phyloP scores from a whole-genome alignment of 1,139 yeast genomes.

The Scheffersomyces illinoinensis region DNA sequence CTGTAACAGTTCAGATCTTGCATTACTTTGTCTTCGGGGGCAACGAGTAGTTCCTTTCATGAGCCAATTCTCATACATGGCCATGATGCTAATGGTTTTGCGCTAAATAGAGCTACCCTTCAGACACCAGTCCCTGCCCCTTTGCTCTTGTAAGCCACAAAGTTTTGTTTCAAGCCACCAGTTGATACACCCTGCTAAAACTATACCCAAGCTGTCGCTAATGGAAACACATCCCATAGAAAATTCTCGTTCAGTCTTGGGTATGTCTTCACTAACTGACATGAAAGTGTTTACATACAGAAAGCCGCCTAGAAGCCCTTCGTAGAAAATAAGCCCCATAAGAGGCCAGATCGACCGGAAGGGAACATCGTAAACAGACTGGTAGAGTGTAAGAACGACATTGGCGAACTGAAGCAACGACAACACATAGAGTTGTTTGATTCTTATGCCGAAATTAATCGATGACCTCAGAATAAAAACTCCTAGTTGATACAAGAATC shows the following conservation, averaged over 20 bases:
- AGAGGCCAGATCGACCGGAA: conserved; percentile 57
- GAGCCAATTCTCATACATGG: too few relatives aligned
- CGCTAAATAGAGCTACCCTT: not conserved
- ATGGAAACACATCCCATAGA: conserved; percentile 93
- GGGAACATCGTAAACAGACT: conserved; percentile 65
- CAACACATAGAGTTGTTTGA: conserved; percentile 59
- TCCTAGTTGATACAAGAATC: conserved; percentile 90
- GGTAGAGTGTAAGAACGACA: conserved; percentile 56
- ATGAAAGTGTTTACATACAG: conserved; percentile 87
- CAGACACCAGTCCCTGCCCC: conserved; percentile 67
- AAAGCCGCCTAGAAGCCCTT: conserved; percentile 87
- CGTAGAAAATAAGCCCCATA: conserved; percentile 70
- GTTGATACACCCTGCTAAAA: conserved; percentile 75
- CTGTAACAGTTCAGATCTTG: not conserved
- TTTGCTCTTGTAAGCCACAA: conserved; percentile 66
- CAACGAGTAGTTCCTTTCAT: too few relatives aligned
- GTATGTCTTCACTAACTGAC: conserved; percentile 67
- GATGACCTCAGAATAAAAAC: conserved; percentile 91
- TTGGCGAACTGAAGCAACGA: conserved; percentile 71
- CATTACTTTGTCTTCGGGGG: too few relatives aligned
- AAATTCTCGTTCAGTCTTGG: conserved; percentile 66
- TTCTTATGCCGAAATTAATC: conserved; percentile 59
- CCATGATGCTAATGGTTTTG: too few relatives aligned
- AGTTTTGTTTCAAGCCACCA: conserved; percentile 70
- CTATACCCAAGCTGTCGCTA: conserved; percentile 88